Conservation (phyloP, 495 filamentous ascomycete species). For the Parathielavia hyrcaniae region DNA sequence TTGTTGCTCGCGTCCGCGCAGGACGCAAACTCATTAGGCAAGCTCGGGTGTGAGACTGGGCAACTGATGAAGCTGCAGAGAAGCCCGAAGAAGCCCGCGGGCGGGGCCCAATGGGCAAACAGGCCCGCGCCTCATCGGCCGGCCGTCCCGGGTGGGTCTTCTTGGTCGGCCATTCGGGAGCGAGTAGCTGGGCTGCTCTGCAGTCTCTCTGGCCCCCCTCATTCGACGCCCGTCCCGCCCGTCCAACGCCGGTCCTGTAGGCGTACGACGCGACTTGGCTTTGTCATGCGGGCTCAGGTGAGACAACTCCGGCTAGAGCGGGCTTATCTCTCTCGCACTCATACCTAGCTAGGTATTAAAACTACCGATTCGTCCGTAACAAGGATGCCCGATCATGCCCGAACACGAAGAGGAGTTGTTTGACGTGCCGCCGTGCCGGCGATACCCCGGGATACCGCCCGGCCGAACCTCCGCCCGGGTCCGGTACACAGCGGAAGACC, state of each 20-base stretch:
- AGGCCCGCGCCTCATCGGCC: conserved; percentile 4
- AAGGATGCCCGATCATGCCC: conserved; percentile 5
- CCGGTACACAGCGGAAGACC: not conserved
- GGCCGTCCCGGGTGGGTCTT: conserved; percentile 2
- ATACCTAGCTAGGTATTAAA: no score
- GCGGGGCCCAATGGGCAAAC: not conserved
- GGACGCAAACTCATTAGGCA: no score
- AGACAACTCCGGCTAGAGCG: not conserved
- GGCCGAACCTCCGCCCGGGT: conserved; percentile 5
- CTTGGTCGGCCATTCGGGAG: conserved; percentile 1
- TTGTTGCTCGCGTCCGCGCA: not conserved
- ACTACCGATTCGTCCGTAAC: conserved; percentile 3
- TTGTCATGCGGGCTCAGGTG: not conserved
- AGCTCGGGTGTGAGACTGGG: no score
- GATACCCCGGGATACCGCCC: conserved; percentile 1
- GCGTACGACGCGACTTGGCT: not conserved
- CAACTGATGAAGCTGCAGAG: conserved; percentile 8
- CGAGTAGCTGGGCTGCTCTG: conserved; percentile 2
- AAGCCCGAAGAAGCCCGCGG: conserved; percentile 16
- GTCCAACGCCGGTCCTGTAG: not conserved
- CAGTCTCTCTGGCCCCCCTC: not conserved
- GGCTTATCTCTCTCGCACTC: conserved; percentile 1
- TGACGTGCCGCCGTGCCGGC: not conserved
- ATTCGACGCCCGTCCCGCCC: conserved; percentile 3
- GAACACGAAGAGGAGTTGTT: not conserved